Conservation (phyloP, 495 filamentous ascomycete genomes). For the Amphirosellinia nigrospora region DNA sequence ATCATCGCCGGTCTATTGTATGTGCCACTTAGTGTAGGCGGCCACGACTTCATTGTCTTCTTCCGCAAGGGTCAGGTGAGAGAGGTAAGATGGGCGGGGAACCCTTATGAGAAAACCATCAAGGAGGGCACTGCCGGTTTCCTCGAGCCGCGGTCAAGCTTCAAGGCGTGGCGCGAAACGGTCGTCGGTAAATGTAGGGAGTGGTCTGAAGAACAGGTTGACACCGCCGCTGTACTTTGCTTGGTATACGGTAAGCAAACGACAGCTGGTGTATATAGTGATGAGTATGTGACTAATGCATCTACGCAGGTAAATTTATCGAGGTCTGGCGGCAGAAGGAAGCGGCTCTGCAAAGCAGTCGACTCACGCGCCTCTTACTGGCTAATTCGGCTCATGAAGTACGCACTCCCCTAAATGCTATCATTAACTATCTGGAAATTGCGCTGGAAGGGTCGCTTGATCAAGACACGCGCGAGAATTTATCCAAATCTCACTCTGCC, state of each 20-base stretch:
- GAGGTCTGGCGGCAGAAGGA: slow-evolving; percentile 95
- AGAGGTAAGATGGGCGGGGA: slow-evolving; percentile 91
- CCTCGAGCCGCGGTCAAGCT: slow-evolving; percentile 77
- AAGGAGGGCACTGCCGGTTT: slow-evolving; percentile 71
- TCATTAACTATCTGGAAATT: slow-evolving; percentile 96
- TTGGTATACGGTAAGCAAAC: slow-evolving; percentile 82
- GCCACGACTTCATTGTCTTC: slow-evolving; percentile 89
- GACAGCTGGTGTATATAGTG: not conserved
- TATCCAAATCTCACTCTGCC: slow-evolving; percentile 89
- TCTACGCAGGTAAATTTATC: slow-evolving; percentile 61
- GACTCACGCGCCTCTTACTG: slow-evolving; percentile 78
- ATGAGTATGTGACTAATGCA: not conserved
- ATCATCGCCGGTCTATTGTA: slow-evolving; percentile 82
- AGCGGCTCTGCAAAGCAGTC: slow-evolving; percentile 79
- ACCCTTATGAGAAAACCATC: slow-evolving; percentile 83
- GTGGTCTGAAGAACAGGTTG: slow-evolving; percentile 77
- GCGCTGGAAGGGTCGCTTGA: slow-evolving; percentile 86
- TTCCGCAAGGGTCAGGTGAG: slow-evolving; percentile 80
- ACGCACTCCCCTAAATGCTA: slow-evolving; percentile 90
- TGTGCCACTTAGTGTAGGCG: slow-evolving; percentile 79
- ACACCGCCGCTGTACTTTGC: slow-evolving; percentile 88
- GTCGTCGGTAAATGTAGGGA: slow-evolving; percentile 77
- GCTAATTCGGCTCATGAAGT: slow-evolving; percentile 97
- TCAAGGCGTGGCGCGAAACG: slow-evolving; percentile 77
- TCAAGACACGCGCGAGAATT: slow-evolving; percentile 82